These are phyloP conservation scores for Ganoderma multipileum DNA, from an alignment of 1,284 basidiomycete genomes.

Conservation along the genomic window DNA sequence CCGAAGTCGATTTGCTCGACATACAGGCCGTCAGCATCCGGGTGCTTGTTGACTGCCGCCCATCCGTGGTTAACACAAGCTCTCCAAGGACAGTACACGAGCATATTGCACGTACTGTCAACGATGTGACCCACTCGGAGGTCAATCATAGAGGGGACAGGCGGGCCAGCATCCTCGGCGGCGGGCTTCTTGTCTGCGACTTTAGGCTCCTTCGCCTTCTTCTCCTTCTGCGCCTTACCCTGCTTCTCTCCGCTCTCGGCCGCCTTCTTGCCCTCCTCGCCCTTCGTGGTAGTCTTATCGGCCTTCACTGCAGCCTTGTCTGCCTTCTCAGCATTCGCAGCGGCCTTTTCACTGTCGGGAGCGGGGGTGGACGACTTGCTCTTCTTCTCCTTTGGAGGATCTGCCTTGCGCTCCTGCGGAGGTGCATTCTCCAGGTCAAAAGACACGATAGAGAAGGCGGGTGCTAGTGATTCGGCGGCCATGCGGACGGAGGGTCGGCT, in stretches of 20 bases:
- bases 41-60: constrained; percentile 88
- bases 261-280: constrained; percentile 37
- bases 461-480: constrained; percentile 57
- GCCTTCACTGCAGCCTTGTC: constrained; percentile 33
- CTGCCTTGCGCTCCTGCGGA: constrained; percentile 72
- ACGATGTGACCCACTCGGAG: constrained; percentile 90
- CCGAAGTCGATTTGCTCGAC: constrained; percentile 97
- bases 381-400: constrained; percentile 82
- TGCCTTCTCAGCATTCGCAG: constrained; percentile 37
- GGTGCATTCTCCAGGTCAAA: constrained; percentile 84
- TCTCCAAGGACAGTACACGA: not conserved
- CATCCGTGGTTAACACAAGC: not conserved
- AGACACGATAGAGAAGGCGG: constrained; percentile 65
- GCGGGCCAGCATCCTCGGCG: constrained; percentile 69
- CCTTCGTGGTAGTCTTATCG: constrained; percentile 37
- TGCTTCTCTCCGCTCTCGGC: constrained; percentile 38
- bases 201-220: constrained; percentile 57
- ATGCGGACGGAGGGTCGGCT: constrained; percentile 64
- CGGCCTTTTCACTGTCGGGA: constrained; percentile 34
- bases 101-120: constrained; percentile 66
- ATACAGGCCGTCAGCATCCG: constrained; percentile 93
- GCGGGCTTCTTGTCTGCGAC: constrained; percentile 47
- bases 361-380: constrained; percentile 58
- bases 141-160: constrained; percentile 93
- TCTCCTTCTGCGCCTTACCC: constrained; percentile 49